Evolutionary conservation across 441 rosid species (phyloP), one percentile per base, ranked within the genome.

Genomic region (Daphne laureola): DNA sequence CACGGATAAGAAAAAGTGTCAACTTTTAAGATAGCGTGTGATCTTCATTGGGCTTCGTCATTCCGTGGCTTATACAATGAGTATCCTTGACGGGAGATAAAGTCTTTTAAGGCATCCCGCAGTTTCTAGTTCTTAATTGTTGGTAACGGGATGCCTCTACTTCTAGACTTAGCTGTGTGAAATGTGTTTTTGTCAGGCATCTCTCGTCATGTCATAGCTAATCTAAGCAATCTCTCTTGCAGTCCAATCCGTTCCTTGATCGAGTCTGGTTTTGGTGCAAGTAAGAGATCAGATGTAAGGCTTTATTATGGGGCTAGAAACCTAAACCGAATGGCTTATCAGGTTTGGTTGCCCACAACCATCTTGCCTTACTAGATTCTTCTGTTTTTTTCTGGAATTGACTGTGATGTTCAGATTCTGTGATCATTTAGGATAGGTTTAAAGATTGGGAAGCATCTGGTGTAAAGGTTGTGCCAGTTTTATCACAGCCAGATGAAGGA

Each of bases 381-480:
- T 4, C 51, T 2, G 14, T 11, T 5, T 62, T n/a, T n/a, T 21
- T 23, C 14, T 31, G 16, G 47, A 49, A 41, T 31, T 49, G 51
- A 35, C 15, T 26, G 43, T 63, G 43, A 55, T 41, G 55, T 9
- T 58, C 31, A 14, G 49, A 25, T 9, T 59, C 53, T 12, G 45
- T 41, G 41, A 8, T 62, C 21, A 53, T 64, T 50, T 70, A 90
- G 97, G 96, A 93, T 63, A 82, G 89, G 67, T 90, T 93, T 70
- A 79, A 79, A 72, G 82, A 75, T 46, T 93, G 99, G 99, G 99
- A 85, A 64, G 70, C 82, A 56, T 80, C 87, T n/a, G 97, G 99
- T 66, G 84, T 93, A 54, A 75, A 79, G 75, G 65, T 85, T 55
- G 81, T 87, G 27, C 95, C 97, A 0, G 97, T 93, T 14, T 63